Evolutionary conservation across 352 stramenopile species (phyloP).

Genomic region (Globisporangium nodosum): DNA sequence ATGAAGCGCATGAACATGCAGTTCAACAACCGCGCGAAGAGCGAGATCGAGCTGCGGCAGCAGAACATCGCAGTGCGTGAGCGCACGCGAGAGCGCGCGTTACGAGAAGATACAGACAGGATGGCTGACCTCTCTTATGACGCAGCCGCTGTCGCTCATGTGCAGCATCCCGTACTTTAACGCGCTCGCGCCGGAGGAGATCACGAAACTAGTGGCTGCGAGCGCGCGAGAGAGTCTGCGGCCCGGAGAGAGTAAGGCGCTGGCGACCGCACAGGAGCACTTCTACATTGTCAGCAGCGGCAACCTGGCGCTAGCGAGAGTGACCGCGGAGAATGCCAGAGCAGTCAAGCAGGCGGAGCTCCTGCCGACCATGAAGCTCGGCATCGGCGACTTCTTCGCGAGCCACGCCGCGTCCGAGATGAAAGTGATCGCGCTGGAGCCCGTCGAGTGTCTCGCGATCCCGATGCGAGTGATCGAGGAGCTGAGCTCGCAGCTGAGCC

Average conservation of each 20-base stretch:
- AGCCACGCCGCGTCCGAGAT: constrained; percentile 30
- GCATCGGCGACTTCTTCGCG: constrained; percentile 66
- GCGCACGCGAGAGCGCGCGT: too few relatives aligned
- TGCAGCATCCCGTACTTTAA: constrained; percentile 80
- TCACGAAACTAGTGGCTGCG: constrained; percentile 40
- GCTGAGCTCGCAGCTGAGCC: constrained; percentile 20
- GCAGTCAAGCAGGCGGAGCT: constrained; percentile 46
- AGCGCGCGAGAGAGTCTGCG: constrained; percentile 38
- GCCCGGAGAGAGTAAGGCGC: constrained; percentile 39
- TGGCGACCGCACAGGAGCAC: constrained; percentile 24
- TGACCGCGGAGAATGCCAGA: constrained; percentile 27
- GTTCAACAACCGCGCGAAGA: constrained; percentile 67
- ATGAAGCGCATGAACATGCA: constrained; percentile 84
- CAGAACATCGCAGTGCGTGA: constrained; percentile 63
- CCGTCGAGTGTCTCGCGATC: constrained; percentile 54
- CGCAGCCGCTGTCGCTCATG: constrained; percentile 56
- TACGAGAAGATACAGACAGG: too few relatives aligned
- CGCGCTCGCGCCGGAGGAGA: constrained; percentile 43
- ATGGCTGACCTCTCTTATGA: background rate
- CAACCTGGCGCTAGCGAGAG: constrained; percentile 31
- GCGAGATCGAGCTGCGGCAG: constrained; percentile 73
- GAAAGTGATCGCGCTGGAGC: constrained; percentile 67
- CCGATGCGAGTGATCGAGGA: constrained; percentile 36
- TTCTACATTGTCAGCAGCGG: constrained; percentile 72
- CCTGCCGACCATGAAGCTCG: constrained; percentile 50